Conservation (phyloP, 2,329 filamentous ascomycete genomes). For the Hymenoscyphus fraxineus region DNA sequence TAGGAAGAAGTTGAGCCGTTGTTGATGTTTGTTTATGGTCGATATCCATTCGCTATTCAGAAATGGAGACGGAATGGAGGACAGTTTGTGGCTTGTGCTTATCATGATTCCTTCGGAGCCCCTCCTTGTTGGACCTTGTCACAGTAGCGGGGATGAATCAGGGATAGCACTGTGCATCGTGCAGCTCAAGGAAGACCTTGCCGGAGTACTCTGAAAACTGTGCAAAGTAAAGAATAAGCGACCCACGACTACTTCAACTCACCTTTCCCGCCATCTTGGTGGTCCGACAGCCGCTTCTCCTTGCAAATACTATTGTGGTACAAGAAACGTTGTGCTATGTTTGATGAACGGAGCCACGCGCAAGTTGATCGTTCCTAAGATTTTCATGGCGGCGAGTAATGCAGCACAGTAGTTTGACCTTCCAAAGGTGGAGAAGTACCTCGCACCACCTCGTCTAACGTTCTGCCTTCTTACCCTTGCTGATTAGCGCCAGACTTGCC, state of each 20-base stretch:
- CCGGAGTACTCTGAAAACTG: no score
- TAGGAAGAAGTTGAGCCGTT: background rate
- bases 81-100: constrained; percentile 29
- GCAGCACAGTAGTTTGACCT: constrained; percentile 8
- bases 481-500: background rate
- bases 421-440: constrained; percentile 10
- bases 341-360: background rate
- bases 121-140: constrained; percentile 8
- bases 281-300: background rate
- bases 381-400: constrained; percentile 10
- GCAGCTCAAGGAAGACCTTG: constrained; percentile 3
- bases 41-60: background rate
- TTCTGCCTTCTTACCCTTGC: background rate
- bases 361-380: background rate
- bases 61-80: constrained; percentile 16
- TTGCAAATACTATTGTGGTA: background rate
- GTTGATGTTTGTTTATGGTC: background rate
- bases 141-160: background rate
- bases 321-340: background rate
- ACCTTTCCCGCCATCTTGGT: background rate
- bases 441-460: constrained; percentile 2
- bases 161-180: constrained; percentile 4
- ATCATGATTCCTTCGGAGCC: constrained; percentile 4
- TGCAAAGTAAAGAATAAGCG: background rate
- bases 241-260: background rate